These are phyloP conservation scores for Suhomyces kunorum DNA, from an alignment of 1,139 yeast species.

Conservation along the genomic window DNA sequence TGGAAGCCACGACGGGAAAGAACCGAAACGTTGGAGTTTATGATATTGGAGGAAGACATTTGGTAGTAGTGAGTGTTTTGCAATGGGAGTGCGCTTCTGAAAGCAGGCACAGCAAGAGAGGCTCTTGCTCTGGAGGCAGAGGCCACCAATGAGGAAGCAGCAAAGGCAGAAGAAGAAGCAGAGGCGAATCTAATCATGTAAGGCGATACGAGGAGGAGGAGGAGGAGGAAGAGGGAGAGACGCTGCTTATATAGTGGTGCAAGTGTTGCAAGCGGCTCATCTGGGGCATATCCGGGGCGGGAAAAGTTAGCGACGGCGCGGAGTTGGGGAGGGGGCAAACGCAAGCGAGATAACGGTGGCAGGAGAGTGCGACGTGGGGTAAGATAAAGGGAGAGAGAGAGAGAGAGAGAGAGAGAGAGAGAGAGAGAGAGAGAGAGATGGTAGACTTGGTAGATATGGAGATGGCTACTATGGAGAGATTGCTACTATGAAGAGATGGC, in stretches of 20 bases:
- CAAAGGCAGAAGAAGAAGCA: not conserved
- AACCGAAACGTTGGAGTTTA: too few relatives aligned
- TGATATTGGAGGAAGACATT: not conserved
- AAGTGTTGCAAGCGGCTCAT: not conserved
- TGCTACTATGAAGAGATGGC: too few relatives aligned
- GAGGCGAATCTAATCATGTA: conserved; percentile 2
- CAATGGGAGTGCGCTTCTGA: not conserved
- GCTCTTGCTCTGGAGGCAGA: not conserved
- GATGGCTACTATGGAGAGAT: too few relatives aligned
- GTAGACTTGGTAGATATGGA: too few relatives aligned
- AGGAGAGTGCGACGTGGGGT: not conserved
- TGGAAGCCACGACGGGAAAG: conserved; percentile 16
- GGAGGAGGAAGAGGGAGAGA: not conserved
- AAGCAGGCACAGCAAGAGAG: not conserved
- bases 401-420: not conserved
- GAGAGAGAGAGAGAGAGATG: too few relatives aligned
- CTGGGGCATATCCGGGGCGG: not conserved
- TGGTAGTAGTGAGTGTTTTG: conserved; percentile 1
- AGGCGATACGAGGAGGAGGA: not conserved
- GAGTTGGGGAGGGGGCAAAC: conserved; percentile 3
- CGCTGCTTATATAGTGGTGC: not conserved
- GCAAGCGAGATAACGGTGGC: conserved; percentile 1
- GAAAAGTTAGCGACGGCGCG: conserved; percentile 2
- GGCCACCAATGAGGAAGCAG: not conserved
- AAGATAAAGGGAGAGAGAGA: not conserved